phyloP scores from a whole-genome alignment of 805 yeast genomes.

The Candida sithepensis region DNA sequence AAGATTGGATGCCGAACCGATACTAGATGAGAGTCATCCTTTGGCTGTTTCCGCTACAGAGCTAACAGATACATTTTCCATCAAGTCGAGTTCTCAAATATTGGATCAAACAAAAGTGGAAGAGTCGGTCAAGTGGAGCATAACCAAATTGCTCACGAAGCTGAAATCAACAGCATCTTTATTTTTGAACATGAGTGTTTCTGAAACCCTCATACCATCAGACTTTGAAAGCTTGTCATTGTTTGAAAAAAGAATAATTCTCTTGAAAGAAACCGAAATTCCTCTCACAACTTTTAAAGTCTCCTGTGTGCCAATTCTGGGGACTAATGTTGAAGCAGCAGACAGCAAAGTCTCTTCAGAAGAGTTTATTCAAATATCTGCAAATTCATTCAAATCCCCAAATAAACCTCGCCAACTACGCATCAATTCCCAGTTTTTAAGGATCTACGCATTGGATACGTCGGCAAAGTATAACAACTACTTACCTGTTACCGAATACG shows the following conservation, averaged over 20 bases:
- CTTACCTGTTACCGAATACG: conserved; percentile 33
- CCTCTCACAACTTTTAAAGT: conserved; percentile 7
- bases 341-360: too few relatives aligned
- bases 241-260: conserved; percentile 1
- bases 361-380: neutral
- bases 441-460: conserved; percentile 46
- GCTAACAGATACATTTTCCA: too few relatives aligned
- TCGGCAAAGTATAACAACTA: conserved; percentile 33
- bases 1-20: neutral
- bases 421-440: conserved; percentile 44
- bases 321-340: conserved; percentile 9
- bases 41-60: neutral
- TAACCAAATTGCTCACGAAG: too few relatives aligned
- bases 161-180: neutral
- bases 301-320: neutral
- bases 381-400: neutral
- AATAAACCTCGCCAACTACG: conserved; percentile 41
- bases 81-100: too few relatives aligned
- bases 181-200: neutral
- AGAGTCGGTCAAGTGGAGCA: too few relatives aligned
- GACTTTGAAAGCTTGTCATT: neutral
- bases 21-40: neutral
- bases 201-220: neutral
- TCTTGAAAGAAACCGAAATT: conserved; percentile 7
- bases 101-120: too few relatives aligned